Conservation (phyloP, 1,139 yeast genomes). For the Saccharomyces uvarum region DNA sequence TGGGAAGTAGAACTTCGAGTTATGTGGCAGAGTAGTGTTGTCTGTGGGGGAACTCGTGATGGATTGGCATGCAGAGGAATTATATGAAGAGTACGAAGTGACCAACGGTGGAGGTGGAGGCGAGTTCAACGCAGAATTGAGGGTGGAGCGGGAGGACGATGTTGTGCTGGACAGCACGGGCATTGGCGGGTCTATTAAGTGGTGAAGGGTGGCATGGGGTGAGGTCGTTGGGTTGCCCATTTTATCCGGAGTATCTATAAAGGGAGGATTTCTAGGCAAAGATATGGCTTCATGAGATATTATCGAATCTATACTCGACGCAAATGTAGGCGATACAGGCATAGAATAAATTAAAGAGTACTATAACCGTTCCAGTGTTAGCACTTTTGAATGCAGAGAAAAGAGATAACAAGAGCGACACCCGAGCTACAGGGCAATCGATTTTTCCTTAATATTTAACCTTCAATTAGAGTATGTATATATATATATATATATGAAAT, state of each 20-base stretch:
- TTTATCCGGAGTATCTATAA: neutral
- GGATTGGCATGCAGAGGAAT: neutral
- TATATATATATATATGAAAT: neutral
- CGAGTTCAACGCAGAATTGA: neutral
- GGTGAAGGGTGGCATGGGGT: neutral
- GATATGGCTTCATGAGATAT: neutral
- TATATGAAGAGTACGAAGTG: neutral
- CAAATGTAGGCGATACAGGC: neutral
- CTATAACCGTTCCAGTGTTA: neutral
- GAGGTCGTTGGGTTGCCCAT: neutral
- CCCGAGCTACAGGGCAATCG: neutral
- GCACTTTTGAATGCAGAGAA: neutral
- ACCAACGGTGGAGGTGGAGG: neutral
- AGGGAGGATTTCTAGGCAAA: neutral
- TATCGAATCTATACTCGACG: neutral
- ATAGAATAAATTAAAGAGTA: neutral
- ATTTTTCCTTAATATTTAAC: neutral
- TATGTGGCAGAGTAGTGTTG: neutral
- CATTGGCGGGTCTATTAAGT: neutral
- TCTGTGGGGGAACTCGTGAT: neutral
- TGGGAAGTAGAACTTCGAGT: neutral
- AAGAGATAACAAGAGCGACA: neutral
- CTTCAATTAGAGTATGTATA: neutral
- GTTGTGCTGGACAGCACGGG: neutral
- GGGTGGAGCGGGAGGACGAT: neutral